A percentile compares a stretch with the other conserved stretches of the same genome.
Conservation (phyloP, 2,329 filamentous ascomycete genomes). For the Triangularia setosa region DNA sequence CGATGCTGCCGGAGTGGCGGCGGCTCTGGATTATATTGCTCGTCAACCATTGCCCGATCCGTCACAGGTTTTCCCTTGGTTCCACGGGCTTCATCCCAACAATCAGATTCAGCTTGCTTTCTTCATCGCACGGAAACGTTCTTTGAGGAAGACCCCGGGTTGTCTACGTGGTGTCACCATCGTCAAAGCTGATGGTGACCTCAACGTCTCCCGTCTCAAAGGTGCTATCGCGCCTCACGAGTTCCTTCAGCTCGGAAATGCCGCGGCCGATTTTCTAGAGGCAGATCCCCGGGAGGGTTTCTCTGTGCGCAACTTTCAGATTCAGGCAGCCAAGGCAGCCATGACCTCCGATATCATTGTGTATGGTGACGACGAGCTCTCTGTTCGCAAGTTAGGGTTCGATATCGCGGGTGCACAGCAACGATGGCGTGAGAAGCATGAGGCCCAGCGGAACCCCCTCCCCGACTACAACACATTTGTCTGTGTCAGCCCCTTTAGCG, state of each 20-base stretch:
- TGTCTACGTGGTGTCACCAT: constrained; percentile 79
- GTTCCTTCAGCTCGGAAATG: constrained; percentile 55
- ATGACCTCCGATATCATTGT: constrained; percentile 88
- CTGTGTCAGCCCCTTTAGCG: constrained; percentile 57
- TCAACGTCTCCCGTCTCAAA: constrained; percentile 72
- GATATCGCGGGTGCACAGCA: constrained; percentile 73
- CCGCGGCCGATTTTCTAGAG: constrained; percentile 65
- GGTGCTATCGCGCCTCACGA: constrained; percentile 82
- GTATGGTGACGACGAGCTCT: constrained; percentile 70
- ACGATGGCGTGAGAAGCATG: constrained; percentile 65
- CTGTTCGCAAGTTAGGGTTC: constrained; percentile 61
- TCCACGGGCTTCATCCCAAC: constrained; percentile 84
- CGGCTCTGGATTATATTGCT: constrained; percentile 71
- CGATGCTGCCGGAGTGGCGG: constrained; percentile 61
- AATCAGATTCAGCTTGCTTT: constrained; percentile 89
- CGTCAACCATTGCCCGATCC: constrained; percentile 80
- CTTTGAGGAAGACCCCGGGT: constrained; percentile 65
- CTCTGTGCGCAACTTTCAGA: constrained; percentile 95
- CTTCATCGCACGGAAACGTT: constrained; percentile 73
- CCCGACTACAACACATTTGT: constrained; percentile 84
- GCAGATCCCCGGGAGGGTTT: constrained; percentile 87
- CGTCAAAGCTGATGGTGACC: constrained; percentile 83
- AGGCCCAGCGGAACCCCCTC: constrained; percentile 49
- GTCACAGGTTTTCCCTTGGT: constrained; percentile 88
- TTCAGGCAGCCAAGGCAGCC: constrained; percentile 84